Evolutionary conservation across 345 rosid species (phyloP).

Genomic region (Psidium guajava): DNA sequence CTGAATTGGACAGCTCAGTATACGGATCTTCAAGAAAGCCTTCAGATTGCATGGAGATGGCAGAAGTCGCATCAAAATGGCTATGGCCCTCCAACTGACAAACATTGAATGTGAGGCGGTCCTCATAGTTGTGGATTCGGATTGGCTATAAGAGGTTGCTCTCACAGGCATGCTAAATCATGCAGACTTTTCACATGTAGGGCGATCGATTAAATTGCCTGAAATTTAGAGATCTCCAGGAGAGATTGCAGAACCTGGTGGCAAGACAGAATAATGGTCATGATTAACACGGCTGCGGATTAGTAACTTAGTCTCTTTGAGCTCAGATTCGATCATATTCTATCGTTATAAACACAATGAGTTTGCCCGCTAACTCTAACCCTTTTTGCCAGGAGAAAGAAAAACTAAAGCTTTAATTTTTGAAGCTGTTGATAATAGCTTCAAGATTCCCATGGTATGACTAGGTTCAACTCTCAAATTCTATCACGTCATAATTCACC

Average conservation of each 20-base stretch:
- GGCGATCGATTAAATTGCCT: neutral
- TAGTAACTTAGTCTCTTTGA: neutral
- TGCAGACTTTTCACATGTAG: neutral
- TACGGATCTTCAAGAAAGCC: constrained; percentile 77
- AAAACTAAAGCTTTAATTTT: neutral
- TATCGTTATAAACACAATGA: neutral
- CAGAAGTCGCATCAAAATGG: constrained; percentile 71
- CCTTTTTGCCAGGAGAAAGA: neutral
- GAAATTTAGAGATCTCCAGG: neutral
- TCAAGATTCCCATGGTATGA: neutral
- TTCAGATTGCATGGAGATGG: constrained; percentile 87
- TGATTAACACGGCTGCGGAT: neutral
- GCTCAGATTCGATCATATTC: neutral
- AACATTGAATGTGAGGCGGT: neutral
- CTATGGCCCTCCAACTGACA: constrained; percentile 27
- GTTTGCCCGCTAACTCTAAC: neutral
- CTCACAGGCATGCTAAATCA: neutral
- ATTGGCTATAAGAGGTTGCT: neutral
- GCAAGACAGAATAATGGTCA: neutral
- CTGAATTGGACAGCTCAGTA: constrained; percentile 82
- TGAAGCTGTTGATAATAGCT: neutral
- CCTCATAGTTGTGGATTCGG: neutral
- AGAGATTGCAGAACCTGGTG: neutral
- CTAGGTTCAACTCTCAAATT: neutral
- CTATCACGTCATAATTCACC: too few relatives aligned